phyloP scores from a whole-genome alignment of 768 basidiomycete genomes.

The Ephemerocybe angulata region DNA sequence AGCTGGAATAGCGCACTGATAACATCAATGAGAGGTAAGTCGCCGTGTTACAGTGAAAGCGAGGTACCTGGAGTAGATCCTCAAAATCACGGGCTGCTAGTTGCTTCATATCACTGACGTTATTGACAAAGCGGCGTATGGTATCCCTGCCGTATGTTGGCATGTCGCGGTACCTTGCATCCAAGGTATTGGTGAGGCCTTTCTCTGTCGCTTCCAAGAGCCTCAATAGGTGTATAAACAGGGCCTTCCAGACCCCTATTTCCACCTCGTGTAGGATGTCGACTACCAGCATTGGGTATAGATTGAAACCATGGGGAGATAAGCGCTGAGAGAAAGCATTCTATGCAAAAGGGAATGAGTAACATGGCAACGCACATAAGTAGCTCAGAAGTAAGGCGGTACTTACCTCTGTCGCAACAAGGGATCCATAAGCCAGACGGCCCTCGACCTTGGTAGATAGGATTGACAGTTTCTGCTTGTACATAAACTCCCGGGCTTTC shows the following conservation, averaged over 20 bases:
- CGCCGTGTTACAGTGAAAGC: not conserved
- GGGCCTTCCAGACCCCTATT: conserved; percentile 33
- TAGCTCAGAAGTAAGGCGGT: not conserved
- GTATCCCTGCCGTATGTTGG: not conserved
- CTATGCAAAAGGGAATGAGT: not conserved
- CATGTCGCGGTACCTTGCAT: not conserved
- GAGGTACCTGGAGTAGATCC: not conserved
- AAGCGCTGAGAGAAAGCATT: not conserved
- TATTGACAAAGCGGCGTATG: not conserved
- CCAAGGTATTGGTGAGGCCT: not conserved
- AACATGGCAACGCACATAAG: too few species aligned
- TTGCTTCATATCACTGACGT: not conserved
- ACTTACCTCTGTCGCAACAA: not conserved
- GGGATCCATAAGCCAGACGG: not conserved
- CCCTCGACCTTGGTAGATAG: not conserved
- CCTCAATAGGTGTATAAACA: conserved; percentile 15
- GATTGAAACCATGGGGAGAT: conserved; percentile 15
- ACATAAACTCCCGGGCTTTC: not conserved
- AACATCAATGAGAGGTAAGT: not conserved
- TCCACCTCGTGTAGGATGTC: conserved; percentile 38
- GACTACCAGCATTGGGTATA: conserved; percentile 21
- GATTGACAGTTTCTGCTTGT: not conserved
- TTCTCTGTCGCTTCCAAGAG: not conserved
- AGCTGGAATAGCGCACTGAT: not conserved
- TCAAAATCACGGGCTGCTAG: not conserved